Percentiles rank a stretch among this genome's conserved stretches.
These are phyloP conservation scores for Colletotrichum graminicola DNA, from an alignment of 2,329 filamentous ascomycete species.

Conservation along the genomic window DNA sequence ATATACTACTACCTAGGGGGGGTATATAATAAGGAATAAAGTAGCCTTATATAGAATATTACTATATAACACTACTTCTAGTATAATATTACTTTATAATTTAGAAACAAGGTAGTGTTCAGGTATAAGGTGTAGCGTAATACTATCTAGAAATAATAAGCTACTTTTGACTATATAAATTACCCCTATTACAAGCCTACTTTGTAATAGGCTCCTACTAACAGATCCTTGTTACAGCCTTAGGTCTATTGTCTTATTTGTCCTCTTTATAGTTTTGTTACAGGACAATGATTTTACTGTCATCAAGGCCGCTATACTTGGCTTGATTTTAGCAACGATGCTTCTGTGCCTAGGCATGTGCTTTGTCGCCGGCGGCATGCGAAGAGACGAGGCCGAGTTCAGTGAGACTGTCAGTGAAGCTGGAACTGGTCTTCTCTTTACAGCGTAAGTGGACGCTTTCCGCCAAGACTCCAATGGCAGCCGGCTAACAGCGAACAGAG, in stretches of 20 bases:
- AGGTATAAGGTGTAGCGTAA: too few species aligned
- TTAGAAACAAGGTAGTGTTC: too few species aligned
- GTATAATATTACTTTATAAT: too few species aligned
- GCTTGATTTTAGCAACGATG: conserved; percentile 85
- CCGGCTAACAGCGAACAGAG: conserved; percentile 44
- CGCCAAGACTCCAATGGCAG: background rate
- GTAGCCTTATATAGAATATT: too few species aligned
- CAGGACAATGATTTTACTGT: conserved; percentile 69
- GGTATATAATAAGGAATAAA: too few species aligned
- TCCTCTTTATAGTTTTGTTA: conserved; percentile 84
- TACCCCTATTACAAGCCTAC: too few species aligned
- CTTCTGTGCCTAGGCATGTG: conserved; percentile 83
- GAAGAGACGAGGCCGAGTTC: conserved; percentile 76
- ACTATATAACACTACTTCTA: too few species aligned
- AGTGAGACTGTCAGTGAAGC: conserved; percentile 83
- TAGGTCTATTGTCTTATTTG: conserved; percentile 83
- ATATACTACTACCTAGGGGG: too few species aligned
- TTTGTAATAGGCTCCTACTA: background rate
- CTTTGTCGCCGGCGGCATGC: conserved; percentile 81
- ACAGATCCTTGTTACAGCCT: conserved; percentile 54
- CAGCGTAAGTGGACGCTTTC: conserved; percentile 70
- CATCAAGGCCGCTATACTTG: conserved; percentile 85
- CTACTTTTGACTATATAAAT: too few species aligned
- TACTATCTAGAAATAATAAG: too few species aligned
- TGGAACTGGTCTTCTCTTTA: conserved; percentile 80